These are phyloP conservation scores for Ramularia endophylla DNA, from an alignment of 2,329 filamentous ascomycete species.

Conservation along the genomic window DNA sequence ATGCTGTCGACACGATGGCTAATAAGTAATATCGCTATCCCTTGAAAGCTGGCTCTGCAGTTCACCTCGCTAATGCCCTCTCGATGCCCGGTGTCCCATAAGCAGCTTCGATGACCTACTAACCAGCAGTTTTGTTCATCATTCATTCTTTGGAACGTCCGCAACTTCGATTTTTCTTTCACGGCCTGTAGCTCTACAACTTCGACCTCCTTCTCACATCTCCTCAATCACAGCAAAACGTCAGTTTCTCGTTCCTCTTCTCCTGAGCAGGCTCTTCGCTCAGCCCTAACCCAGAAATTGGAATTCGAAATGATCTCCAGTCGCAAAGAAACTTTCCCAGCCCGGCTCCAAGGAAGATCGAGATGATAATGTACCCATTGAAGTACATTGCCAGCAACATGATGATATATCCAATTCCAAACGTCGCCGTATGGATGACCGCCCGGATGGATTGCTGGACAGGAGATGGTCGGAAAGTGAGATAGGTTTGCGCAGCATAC, in stretches of 20 bases:
- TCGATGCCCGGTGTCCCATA: no score
- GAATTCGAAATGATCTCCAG: constrained; percentile 60
- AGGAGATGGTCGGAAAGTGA: constrained; percentile 47
- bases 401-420: constrained; percentile 70
- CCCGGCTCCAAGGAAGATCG: constrained; percentile 70
- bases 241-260: not conserved
- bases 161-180: no score
- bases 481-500: not conserved
- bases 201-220: no score
- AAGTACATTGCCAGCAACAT: constrained; percentile 64
- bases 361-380: constrained; percentile 70
- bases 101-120: no score
- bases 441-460: constrained; percentile 63
- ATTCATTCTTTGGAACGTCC: no score
- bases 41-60: no score
- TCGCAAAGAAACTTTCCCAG: constrained; percentile 58
- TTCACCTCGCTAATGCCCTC: no score
- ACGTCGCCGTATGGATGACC: constrained; percentile 62
- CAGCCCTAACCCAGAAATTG: constrained; percentile 5
- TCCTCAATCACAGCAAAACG: constrained; percentile 1
- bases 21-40: no score
- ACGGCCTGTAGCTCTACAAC: no score
- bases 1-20: no score
- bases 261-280: not conserved
- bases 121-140: no score